Conservation (phyloP, 441 rosid genomes). For the Raphanus hybrid region DNA sequence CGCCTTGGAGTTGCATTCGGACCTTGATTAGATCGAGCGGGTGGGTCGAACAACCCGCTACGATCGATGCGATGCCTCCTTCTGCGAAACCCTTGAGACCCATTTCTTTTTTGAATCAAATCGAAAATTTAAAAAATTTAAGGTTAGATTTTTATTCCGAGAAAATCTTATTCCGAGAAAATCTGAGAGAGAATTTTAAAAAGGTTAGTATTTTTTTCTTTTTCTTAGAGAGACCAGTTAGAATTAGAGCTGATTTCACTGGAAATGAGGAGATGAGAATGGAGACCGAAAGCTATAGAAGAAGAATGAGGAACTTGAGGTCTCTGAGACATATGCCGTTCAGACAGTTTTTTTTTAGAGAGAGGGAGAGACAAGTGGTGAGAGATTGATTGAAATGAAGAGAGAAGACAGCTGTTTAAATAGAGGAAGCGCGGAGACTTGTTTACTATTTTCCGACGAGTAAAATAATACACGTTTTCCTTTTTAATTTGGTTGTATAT, state of each 20-base stretch:
- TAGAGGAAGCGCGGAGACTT: conserved; percentile 39
- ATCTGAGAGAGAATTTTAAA: neutral
- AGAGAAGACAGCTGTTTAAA: conserved; percentile 27
- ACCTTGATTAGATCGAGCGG: conserved; percentile 76
- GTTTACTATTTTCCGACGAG: conserved; percentile 34
- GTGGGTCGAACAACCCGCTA: conserved; percentile 74
- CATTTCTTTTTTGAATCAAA: conserved; percentile 40
- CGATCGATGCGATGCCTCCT: conserved; percentile 71
- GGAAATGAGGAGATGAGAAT: conserved; percentile 64
- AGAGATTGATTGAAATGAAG: conserved; percentile 23
- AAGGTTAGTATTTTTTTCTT: conserved; percentile 19
- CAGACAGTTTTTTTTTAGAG: conserved; percentile 18
- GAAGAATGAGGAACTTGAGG: conserved; percentile 68
- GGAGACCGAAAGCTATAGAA: conserved; percentile 62
- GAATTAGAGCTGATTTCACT: conserved; percentile 57
- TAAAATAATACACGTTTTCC: conserved; percentile 13
- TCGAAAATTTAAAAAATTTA: neutral
- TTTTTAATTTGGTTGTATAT: neutral
- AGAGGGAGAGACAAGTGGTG: conserved; percentile 12
- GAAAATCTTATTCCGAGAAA: conserved; percentile 20
- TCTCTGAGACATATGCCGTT: conserved; percentile 70
- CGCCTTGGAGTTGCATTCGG: conserved; percentile 77
- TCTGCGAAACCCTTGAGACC: conserved; percentile 76
- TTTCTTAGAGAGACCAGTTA: conserved; percentile 39
- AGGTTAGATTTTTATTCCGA: neutral